Conservation (phyloP, 2,329 filamentous ascomycete species). For the Ophiostoma quercus region DNA sequence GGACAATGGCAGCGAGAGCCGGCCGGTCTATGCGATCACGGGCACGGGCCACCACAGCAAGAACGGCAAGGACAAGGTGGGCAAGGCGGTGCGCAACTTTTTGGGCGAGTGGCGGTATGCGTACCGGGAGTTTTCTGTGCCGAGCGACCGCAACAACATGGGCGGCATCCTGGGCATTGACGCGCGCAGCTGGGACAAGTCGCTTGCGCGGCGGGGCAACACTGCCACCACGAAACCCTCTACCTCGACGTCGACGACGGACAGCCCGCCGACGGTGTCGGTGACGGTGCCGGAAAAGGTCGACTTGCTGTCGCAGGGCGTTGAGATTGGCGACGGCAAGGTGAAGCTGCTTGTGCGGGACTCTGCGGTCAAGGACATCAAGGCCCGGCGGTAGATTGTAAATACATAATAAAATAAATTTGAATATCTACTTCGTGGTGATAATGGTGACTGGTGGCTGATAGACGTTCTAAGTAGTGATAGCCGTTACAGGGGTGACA, state of each 20-base stretch:
- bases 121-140: constrained; percentile 92
- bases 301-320: constrained; percentile 60
- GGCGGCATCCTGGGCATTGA: constrained; percentile 71
- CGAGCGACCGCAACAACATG: constrained; percentile 78
- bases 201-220: constrained; percentile 36
- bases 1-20: constrained; percentile 67
- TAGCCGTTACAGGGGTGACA: neutral
- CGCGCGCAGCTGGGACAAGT: constrained; percentile 62
- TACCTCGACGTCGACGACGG: constrained; percentile 30
- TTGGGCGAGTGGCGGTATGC: constrained; percentile 94
- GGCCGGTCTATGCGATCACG: constrained; percentile 89
- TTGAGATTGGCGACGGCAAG: constrained; percentile 63
- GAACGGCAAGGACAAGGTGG: constrained; percentile 97
- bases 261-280: neutral
- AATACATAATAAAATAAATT: neutral
- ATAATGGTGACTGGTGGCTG: neutral
- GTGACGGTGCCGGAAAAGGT: constrained; percentile 37
- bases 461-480: neutral
- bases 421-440: neutral
- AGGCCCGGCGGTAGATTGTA: constrained; percentile 9
- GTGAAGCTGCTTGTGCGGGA: constrained; percentile 59
- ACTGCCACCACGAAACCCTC: neutral
- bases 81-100: constrained; percentile 85
- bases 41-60: constrained; percentile 97
- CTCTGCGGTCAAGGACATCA: constrained; percentile 29